These are phyloP conservation scores for Sugiyamaella floridensis DNA, from an alignment of 805 yeast genomes.

Conservation along the genomic window DNA sequence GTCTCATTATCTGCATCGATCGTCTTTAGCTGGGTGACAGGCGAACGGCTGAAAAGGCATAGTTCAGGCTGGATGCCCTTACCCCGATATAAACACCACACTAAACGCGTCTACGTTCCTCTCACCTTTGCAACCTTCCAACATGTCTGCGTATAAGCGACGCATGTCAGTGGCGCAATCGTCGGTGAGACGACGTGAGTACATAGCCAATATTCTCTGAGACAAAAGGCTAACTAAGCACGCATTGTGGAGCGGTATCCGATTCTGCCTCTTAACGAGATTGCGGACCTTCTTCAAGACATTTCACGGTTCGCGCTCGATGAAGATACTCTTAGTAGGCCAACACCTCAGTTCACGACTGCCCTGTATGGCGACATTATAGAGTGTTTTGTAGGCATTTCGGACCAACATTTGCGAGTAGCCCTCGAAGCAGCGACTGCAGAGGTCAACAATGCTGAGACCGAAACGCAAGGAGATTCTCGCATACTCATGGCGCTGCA, in stretches of 20 bases:
- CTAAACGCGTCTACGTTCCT: neutral
- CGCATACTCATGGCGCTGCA: constrained; percentile 46
- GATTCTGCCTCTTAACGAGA: constrained; percentile 50
- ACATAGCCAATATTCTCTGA: neutral
- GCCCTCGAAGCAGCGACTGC: constrained; percentile 29
- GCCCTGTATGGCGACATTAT: constrained; percentile 53
- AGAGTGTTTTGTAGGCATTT: constrained; percentile 52
- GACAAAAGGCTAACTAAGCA: neutral
- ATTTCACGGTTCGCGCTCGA: constrained; percentile 31
- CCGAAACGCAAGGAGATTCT: constrained; percentile 34
- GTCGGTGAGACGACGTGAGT: constrained; percentile 8
- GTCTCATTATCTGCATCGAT: no score
- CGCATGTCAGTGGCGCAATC: constrained; percentile 7
- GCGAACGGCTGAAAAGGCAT: neutral
- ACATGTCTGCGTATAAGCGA: constrained; percentile 5
- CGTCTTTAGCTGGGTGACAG: no score
- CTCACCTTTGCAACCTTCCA: neutral
- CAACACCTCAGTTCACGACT: constrained; percentile 50
- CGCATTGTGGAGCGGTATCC: constrained; percentile 39
- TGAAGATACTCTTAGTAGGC: constrained; percentile 52
- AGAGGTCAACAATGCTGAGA: constrained; percentile 32
- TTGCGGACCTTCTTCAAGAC: constrained; percentile 51
- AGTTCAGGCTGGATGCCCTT: neutral
- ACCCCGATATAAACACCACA: neutral
- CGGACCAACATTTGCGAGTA: constrained; percentile 29